These are phyloP conservation scores for Saussurea involucrata DNA, from an alignment of 129 eudicot genomes.

Conservation along the genomic window DNA sequence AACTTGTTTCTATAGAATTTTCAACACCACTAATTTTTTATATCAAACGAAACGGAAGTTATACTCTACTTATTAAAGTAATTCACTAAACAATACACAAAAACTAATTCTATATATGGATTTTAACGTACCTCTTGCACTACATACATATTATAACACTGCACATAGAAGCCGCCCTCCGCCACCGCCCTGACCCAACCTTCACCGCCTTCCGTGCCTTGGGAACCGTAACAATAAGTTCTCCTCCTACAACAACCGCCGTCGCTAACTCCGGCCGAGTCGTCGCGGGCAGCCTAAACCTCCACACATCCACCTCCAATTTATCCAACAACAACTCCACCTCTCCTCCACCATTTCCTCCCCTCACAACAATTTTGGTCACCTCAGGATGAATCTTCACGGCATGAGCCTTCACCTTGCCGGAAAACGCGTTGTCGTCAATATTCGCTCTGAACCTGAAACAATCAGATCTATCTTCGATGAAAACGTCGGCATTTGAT, in stretches of 20 bases:
- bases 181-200: conserved; percentile 30
- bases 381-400: conserved; percentile 68
- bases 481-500: conserved; percentile 61
- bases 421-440: conserved; percentile 3
- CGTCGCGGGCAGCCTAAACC: conserved; percentile 48
- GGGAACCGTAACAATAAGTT: conserved; percentile 66
- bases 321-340: conserved; percentile 43
- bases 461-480: conserved; percentile 46
- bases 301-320: conserved; percentile 56
- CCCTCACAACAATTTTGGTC: conserved; percentile 49
- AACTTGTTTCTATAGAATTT: too few species aligned
- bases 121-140: too few species aligned
- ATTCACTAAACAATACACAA: too few species aligned
- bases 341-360: conserved; percentile 7
- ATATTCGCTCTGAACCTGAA: conserved; percentile 35
- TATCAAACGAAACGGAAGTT: too few species aligned
- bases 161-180: conserved; percentile 29
- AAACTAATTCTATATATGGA: too few species aligned
- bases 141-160: too few species aligned
- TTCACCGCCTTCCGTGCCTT: conserved; percentile 20
- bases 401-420: conserved; percentile 41
- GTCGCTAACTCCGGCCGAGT: conserved; percentile 52
- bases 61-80: too few species aligned
- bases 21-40: too few species aligned
- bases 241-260: conserved; percentile 39